Percentiles rank a stretch among this genome's conserved stretches.
phyloP scores from a whole-genome alignment of 2,329 filamentous ascomycete species.

The Pyrenophora teres region DNA sequence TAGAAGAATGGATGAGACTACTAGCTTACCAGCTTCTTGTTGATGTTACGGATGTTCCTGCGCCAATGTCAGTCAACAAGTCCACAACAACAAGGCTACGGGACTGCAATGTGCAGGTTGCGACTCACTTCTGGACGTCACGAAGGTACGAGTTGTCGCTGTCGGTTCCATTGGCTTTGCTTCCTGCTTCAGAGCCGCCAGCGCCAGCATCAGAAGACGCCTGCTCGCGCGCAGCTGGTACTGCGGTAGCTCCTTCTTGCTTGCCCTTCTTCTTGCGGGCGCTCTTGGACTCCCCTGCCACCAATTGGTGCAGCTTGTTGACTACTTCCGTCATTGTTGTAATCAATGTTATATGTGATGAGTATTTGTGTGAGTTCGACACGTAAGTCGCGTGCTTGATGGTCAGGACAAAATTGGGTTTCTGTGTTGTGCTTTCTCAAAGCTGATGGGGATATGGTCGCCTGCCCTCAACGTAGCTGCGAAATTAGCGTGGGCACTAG shows the following conservation, averaged over 20 bases:
- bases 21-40: slow-evolving; percentile 85
- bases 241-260: slow-evolving; percentile 50
- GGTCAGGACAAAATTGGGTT: slow-evolving; percentile 4
- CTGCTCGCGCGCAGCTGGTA: slow-evolving; percentile 49
- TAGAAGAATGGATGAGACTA: slow-evolving; percentile 1
- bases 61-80: slow-evolving; percentile 21
- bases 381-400: slow-evolving; percentile 24
- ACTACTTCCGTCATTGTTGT: slow-evolving; percentile 57
- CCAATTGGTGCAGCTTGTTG: slow-evolving; percentile 65
- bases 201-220: slow-evolving; percentile 38
- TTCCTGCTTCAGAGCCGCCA: slow-evolving; percentile 38
- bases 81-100: neutral
- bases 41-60: slow-evolving; percentile 87
- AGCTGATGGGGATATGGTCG: slow-evolving; percentile 16
- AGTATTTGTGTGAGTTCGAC: slow-evolving; percentile 11
- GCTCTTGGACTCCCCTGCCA: slow-evolving; percentile 61
- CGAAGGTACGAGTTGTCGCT: slow-evolving; percentile 81
- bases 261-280: slow-evolving; percentile 60
- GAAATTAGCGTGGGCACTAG: slow-evolving; percentile 20
- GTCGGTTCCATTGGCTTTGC: slow-evolving; percentile 61
- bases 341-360: slow-evolving; percentile 13
- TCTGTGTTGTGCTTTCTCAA: slow-evolving; percentile 15
- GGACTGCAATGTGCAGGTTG: slow-evolving; percentile 9
- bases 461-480: slow-evolving; percentile 17
- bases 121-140: slow-evolving; percentile 85